Evolutionary conservation across 129 eudicot species (phyloP).

Genomic region (Lonicera japonica): DNA sequence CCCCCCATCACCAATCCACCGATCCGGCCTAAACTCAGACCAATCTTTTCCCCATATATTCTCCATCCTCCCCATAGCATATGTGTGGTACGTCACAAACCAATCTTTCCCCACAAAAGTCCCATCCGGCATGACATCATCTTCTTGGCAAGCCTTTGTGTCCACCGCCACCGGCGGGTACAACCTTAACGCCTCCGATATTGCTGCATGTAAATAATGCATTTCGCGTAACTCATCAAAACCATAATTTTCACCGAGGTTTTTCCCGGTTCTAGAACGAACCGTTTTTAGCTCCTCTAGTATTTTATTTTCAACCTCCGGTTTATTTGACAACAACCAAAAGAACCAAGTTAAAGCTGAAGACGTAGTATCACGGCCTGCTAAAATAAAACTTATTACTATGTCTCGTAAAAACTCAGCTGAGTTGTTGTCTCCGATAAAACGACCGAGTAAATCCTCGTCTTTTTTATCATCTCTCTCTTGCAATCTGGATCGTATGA

Average conservation of each 20-base stretch:
- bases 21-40: conserved; percentile 59
- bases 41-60: conserved; percentile 74
- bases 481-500: conserved; percentile 44
- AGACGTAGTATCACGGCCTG: conserved; percentile 87
- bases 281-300: conserved; percentile 35
- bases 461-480: conserved; percentile 21
- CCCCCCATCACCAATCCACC: conserved; percentile 58
- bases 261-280: conserved; percentile 14
- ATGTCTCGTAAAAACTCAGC: conserved; percentile 43
- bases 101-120: conserved; percentile 45
- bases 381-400: conserved; percentile 66
- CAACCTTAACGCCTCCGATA: conserved; percentile 61
- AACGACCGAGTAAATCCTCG: conserved; percentile 74
- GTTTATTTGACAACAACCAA: conserved; percentile 52
- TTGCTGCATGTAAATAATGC: conserved; percentile 74
- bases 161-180: conserved; percentile 87
- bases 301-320: conserved; percentile 39
- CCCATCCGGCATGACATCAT: conserved; percentile 70
- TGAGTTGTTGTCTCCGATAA: conserved; percentile 40
- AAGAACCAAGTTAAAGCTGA: conserved; percentile 75
- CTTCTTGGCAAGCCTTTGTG: conserved; percentile 39
- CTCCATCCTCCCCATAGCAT: conserved; percentile 87
- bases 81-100: conserved; percentile 52
- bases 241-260: conserved; percentile 11
- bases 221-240: conserved; percentile 61